Conservation (phyloP, 108 stramenopile genomes). For the Nannochloropsis granulata region DNA sequence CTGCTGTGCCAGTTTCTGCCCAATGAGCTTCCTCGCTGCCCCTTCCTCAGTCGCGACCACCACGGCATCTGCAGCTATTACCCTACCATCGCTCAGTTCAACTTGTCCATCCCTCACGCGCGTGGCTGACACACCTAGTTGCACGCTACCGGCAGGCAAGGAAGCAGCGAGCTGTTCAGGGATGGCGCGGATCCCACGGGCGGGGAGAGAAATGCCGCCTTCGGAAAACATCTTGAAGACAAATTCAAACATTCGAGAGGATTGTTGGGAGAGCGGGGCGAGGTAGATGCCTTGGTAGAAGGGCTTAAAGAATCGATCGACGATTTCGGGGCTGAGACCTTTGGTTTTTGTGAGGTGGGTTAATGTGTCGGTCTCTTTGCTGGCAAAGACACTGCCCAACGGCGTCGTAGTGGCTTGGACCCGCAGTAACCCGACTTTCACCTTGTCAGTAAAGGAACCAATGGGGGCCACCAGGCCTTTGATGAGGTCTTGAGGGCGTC, state of each 20-base stretch:
- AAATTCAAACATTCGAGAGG: constrained; percentile 33
- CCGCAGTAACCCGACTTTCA: constrained; percentile 17
- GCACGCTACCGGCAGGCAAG: constrained; percentile 15
- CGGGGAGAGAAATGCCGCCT: constrained; percentile 22
- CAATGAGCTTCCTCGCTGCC: background rate
- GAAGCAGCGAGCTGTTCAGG: constrained; percentile 18
- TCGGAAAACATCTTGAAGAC: constrained; percentile 17
- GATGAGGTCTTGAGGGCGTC: constrained; percentile 10
- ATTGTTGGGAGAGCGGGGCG: constrained; percentile 24
- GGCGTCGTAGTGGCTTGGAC: background rate
- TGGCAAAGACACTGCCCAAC: constrained; percentile 1
- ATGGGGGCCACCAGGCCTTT: background rate
- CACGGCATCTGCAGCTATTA: background rate
- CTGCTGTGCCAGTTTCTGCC: background rate
- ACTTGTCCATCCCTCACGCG: background rate
- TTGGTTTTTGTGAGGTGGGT: background rate
- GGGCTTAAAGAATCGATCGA: constrained; percentile 27
- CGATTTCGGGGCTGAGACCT: constrained; percentile 22
- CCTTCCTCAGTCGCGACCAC: background rate
- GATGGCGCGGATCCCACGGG: constrained; percentile 26
- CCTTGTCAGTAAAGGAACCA: constrained; percentile 8
- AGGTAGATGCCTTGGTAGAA: constrained; percentile 40
- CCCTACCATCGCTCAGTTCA: background rate
- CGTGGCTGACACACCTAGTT: background rate
- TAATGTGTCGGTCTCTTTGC: constrained; percentile 3